Evolutionary conservation across 208 protist species (phyloP).

Genomic region (Leptomonas pyrrhocoris): DNA sequence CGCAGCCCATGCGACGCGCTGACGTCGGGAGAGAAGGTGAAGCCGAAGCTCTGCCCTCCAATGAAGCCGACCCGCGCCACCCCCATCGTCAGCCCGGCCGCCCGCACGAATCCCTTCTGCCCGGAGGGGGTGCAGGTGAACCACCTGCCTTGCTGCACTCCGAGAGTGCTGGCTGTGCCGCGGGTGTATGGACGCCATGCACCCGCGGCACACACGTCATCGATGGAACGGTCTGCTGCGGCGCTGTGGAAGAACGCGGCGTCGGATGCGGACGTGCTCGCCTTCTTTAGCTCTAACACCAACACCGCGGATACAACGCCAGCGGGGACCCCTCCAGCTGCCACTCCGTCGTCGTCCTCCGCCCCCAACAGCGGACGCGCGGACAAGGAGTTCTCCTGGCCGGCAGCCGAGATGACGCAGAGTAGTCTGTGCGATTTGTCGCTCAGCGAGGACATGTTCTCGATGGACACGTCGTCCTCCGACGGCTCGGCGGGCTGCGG

Average conservation of each 20-base stretch:
- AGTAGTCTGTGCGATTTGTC: constrained; percentile 35
- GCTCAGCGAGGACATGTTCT: constrained; percentile 27
- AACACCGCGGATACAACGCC: background rate
- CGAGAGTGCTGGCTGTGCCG: background rate
- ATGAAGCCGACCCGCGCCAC: background rate
- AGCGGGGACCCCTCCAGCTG: background rate
- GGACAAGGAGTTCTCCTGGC: constrained; percentile 19
- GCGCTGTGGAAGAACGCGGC: constrained; percentile 23
- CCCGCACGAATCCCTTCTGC: constrained; percentile 24
- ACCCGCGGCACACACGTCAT: background rate
- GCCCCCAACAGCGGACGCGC: background rate
- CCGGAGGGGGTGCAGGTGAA: constrained; percentile 22
- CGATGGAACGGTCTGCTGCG: background rate
- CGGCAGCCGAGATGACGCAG: constrained; percentile 7
- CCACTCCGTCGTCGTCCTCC: background rate
- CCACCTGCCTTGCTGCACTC: constrained; percentile 21
- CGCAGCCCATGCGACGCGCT: background rate
- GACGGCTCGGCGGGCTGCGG: constrained; percentile 8
- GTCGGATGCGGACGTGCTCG: constrained; percentile 21
- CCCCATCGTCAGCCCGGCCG: background rate
- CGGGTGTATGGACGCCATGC: background rate
- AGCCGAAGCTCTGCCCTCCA: constrained; percentile 12
- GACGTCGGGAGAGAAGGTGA: constrained; percentile 9
- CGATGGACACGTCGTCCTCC: background rate
- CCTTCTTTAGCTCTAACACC: constrained; percentile 23